Percentiles rank a stretch among this genome's conserved stretches.
Conservation (phyloP, 75 land plant genomes). For the Selaginella tamariscina region DNA sequence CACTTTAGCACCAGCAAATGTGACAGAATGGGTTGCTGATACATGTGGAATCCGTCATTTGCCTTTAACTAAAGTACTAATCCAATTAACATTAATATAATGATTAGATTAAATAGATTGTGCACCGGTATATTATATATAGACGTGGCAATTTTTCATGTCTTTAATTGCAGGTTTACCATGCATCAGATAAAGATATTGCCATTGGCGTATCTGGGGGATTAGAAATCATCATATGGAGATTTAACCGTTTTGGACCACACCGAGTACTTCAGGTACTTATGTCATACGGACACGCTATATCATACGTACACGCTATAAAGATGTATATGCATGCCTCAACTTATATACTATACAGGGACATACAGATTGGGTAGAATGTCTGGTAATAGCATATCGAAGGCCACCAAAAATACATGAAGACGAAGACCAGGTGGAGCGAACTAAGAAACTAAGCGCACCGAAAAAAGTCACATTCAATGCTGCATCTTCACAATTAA, state of each 20-base stretch:
- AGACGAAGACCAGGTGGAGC: neutral
- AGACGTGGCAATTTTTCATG: conserved; percentile 1
- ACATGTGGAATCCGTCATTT: conserved; percentile 17
- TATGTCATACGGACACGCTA: no score
- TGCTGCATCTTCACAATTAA: neutral
- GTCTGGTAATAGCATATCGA: conserved; percentile 14
- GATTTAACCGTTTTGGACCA: conserved; percentile 22
- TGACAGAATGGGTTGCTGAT: conserved; percentile 26
- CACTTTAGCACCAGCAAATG: conserved; percentile 20
- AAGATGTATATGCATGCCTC: no score
- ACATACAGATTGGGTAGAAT: conserved; percentile 25
- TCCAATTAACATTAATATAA: no score
- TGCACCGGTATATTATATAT: no score
- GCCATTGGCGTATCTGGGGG: conserved; percentile 20
- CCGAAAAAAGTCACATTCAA: neutral
- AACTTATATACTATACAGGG: no score
- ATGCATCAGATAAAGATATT: conserved; percentile 20
- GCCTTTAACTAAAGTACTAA: conserved; percentile 16
- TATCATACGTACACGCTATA: no score
- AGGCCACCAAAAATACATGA: conserved; percentile 11
- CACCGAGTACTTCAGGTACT: conserved; percentile 25
- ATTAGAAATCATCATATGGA: conserved; percentile 21
- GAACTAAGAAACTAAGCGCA: conserved; percentile 7
- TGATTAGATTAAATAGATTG: no score
- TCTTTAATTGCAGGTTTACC: conserved; percentile 19